Base-by-base conservation (phyloP, 2,329 filamentous ascomycete genomes). In the Botryosphaeria agaves region DNA sequence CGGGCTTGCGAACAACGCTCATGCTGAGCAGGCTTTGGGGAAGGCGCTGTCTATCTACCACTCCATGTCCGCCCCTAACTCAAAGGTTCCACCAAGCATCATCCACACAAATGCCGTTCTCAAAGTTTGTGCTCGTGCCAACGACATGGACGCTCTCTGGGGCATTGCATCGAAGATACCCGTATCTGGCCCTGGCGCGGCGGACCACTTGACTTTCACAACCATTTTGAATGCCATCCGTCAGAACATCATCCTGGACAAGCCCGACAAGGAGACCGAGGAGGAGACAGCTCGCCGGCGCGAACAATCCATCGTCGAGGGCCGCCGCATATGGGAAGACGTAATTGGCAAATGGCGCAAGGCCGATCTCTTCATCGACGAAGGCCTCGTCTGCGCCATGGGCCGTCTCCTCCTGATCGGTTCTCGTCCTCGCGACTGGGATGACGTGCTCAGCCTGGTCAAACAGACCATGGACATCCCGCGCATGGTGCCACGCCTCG, bases 81-180 rank as follows among this genome's bases (percentile, higher is more conserved):
- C 69, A 1, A 61, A 64, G 5, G 61, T 91, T 30, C 64, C 73
- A 38, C 77, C 80, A 11, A 80, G 74, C 40, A 77, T 76, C 20
- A 78, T 82, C 33, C 89, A 95, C 46, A 72, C 81, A 38, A 98
- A 98, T 48, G 81, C 85, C 7, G 71, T 84, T n/a, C 59, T 98
- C 26, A 72, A 75, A 34, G 78, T 89, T 6, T 95, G 85, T 49
- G 69, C 76, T 28, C 66, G 71, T 34, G 76, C 79, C 3, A 51
- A 63, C 8, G 76, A 94, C 46, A 64, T 92, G 51, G 83, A 93
- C 40, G 69, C 75, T 11, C 57, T 95, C 41, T 92, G 89, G 63
- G 66, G 68, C 32, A 66, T 94, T 38, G 70, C 76, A 26, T 66
- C 71, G n/a, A 72, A 74, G 18, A 65, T 87, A 34, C 76, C 84